phyloP scores from a whole-genome alignment of 2,329 filamentous ascomycete species.

The Graphilbum fragrans region DNA sequence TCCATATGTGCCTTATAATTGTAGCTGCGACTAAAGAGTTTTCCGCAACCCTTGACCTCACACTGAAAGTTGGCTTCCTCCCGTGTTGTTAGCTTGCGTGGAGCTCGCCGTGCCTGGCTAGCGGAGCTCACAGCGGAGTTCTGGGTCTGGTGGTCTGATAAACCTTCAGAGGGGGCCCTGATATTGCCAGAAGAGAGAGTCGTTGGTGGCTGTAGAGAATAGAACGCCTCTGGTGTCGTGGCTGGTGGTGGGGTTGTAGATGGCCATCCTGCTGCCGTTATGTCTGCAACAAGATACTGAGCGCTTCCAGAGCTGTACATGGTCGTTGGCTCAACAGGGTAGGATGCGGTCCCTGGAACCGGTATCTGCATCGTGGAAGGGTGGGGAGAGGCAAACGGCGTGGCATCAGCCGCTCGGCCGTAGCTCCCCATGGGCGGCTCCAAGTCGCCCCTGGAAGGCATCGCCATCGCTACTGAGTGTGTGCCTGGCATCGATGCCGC shows the following conservation, averaged over 20 bases:
- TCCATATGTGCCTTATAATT: constrained; percentile 82
- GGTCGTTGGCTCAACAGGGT: background rate
- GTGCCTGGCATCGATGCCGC: background rate
- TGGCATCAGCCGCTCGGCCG: no score
- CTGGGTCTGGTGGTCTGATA: background rate
- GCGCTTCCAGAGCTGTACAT: background rate
- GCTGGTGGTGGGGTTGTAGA: no score
- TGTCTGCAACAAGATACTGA: no score
- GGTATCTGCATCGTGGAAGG: no score
- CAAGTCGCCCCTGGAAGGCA: no score
- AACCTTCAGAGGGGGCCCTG: no score
- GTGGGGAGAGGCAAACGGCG: no score
- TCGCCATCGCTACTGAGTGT: no score
- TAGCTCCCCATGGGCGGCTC: no score
- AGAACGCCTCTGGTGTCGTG: constrained; percentile 5
- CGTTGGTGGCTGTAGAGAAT: background rate
- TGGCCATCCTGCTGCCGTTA: no score
- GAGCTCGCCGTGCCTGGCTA: constrained; percentile 22
- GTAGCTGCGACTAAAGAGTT: constrained; percentile 71
- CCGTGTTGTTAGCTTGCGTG: constrained; percentile 46
- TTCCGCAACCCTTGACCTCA: constrained; percentile 55
- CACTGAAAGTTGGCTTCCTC: constrained; percentile 65
- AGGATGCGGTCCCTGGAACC: background rate
- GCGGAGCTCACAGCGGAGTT: constrained; percentile 3
- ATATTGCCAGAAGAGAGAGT: no score